Base-by-base conservation (phyloP, 306 rosid species). In the Cicer arietinum region DNA sequence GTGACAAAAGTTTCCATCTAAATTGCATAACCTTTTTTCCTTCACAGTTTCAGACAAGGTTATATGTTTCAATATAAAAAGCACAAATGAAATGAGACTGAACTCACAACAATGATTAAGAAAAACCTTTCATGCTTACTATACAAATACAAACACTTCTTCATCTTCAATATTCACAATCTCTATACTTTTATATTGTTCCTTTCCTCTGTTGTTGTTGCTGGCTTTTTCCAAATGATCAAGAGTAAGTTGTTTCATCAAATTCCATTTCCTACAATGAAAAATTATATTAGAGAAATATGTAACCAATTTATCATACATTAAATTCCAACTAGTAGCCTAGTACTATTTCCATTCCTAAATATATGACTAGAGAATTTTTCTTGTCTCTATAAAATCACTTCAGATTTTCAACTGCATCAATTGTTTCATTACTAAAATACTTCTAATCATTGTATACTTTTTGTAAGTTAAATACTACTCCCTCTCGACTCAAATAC, bases 241-340 rank as follows among this genome's bases (percentile, higher is more conserved):
- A 80, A 73, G 85, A 59, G 86, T 80, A 88, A 4, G 96, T 75
- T 75, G 94, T 83, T 83, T 93, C 98, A 84, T 93, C 90, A 80
- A 91, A 93, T 72, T 81, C 90, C 97, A 91, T 89, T 81, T 84
- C 98, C 98, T 91, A 84, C 1, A 64, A 22, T 71, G 10, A 10
- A 17, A 65, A 65, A 45, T 54, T 13, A 83, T 69, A 8, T 35
- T 25, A 37, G 52, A 52, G 82, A 70, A 45, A 81, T 12, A 44
- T 45, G 60, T 42, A 46, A 73, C 45, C 67, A 61, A 35, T 66
- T 13, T 61, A 66, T 66, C 8, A 41, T 20, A 54, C 58, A 72
- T 59, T 72, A 9, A 44, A 64, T 0, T 79, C 11, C 39, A 35
- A 18, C 7, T 18, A 3, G 9, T 8, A 56, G 37, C 43, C 59